Evolutionary conservation across 2,329 filamentous ascomycete species (phyloP).

Genomic region (Harringtonia aguacate): DNA sequence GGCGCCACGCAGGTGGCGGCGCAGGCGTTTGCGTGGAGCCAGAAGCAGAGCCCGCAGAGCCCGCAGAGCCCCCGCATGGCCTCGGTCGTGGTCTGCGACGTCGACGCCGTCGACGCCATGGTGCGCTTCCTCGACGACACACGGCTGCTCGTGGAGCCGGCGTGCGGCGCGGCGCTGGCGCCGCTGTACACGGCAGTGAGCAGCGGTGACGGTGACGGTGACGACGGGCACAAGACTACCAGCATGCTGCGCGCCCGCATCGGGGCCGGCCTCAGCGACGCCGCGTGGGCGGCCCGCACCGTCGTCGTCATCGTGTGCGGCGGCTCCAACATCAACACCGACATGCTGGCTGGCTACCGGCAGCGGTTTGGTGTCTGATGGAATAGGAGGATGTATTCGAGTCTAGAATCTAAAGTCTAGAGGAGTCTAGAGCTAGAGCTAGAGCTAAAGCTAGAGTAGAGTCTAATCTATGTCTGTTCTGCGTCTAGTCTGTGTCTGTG

Average conservation of each 20-base stretch:
- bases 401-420: too few species aligned
- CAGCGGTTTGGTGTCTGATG: constrained; percentile 30
- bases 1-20: constrained; percentile 57
- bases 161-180: constrained; percentile 74
- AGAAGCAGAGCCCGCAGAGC: constrained; percentile 10
- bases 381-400: too few species aligned
- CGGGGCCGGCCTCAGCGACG: constrained; percentile 38
- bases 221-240: too few species aligned
- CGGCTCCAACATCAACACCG: constrained; percentile 55
- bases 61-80: constrained; percentile 28
- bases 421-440: too few species aligned
- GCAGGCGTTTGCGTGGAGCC: constrained; percentile 46
- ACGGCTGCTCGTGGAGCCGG: constrained; percentile 67
- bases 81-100: constrained; percentile 57
- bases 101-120: constrained; percentile 69
- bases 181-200: constrained; percentile 47
- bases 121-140: constrained; percentile 74
- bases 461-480: too few species aligned
- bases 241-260: constrained; percentile 45
- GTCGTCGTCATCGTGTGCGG: constrained; percentile 83
- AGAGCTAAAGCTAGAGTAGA: too few species aligned
- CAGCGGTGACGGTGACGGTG: too few species aligned
- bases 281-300: constrained; percentile 54
- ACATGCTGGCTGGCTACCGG: constrained; percentile 48
- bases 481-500: too few species aligned